phyloP scores from a whole-genome alignment of 257 asterid species.

The Solanum etuberosum region DNA sequence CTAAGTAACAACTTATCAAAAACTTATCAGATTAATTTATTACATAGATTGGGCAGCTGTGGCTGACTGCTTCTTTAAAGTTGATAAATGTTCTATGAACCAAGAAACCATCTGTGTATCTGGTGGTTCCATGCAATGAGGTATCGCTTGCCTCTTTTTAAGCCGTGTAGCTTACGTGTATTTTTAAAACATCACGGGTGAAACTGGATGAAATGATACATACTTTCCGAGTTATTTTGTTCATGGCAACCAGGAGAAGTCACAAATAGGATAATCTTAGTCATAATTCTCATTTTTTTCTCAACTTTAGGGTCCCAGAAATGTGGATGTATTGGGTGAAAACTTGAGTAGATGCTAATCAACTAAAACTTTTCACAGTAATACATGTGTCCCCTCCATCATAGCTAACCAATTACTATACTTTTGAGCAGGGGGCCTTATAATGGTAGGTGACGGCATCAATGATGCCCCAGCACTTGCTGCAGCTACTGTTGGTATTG shows the following conservation, averaged over 20 bases:
- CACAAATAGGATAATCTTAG: background rate
- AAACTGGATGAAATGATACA: background rate
- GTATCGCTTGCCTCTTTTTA: background rate
- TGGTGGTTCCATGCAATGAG: background rate
- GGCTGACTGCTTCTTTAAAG: background rate
- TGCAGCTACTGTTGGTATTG: constrained; percentile 92
- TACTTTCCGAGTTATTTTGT: background rate
- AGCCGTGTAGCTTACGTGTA: background rate
- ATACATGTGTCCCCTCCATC: background rate
- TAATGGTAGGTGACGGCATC: constrained; percentile 99
- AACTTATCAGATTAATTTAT: background rate
- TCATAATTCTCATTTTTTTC: background rate
- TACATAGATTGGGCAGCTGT: background rate
- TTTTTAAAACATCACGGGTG: background rate
- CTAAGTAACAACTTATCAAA: background rate
- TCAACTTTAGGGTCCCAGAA: background rate
- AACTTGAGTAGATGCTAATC: background rate
- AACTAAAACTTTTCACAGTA: background rate
- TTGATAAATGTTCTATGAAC: background rate
- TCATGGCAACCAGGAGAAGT: background rate
- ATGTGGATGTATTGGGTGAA: background rate
- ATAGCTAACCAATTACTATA: constrained; percentile 12
- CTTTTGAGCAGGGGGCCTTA: constrained; percentile 55
- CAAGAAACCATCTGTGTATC: background rate
- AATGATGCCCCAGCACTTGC: constrained; percentile 99